phyloP scores from a whole-genome alignment of 1,284 basidiomycete genomes.

The Schizophyllum commune region DNA sequence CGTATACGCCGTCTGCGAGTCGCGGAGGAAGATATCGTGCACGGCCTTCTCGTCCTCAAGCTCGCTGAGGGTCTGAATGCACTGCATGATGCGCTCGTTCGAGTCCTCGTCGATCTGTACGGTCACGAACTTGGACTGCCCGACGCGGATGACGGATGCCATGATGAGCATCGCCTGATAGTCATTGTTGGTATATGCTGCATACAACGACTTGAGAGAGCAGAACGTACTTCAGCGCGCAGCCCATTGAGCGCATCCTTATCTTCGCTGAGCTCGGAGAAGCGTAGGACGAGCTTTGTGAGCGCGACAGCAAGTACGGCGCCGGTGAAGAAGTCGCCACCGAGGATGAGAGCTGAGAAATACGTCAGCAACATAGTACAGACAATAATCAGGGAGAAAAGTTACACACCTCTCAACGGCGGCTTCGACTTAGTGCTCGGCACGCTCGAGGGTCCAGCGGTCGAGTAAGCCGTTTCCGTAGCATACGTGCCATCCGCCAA shows the following conservation, averaged over 20 bases:
- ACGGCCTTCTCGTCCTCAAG: constrained; percentile 56
- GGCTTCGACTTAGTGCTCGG: constrained; percentile 87
- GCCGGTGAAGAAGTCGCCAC: constrained; percentile 97
- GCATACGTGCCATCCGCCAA: constrained; percentile 98
- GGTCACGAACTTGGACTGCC: constrained; percentile 92
- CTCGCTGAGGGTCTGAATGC: constrained; percentile 88
- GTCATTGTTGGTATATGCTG: constrained; percentile 1
- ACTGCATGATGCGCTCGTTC: constrained; percentile 93
- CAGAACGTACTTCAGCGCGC: constrained; percentile 71
- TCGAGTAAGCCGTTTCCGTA: constrained; percentile 89
- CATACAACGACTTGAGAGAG: background rate
- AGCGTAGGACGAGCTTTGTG: constrained; percentile 89
- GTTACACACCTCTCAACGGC: constrained; percentile 63
- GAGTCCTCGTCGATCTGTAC: constrained; percentile 98
- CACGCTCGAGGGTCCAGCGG: constrained; percentile 66
- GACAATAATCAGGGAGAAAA: background rate
- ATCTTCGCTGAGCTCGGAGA: constrained; percentile 57
- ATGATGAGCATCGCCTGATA: constrained; percentile 92
- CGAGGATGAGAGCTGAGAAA: constrained; percentile 71
- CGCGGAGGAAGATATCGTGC: constrained; percentile 85
- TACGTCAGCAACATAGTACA: constrained; percentile 5
- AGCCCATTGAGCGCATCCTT: constrained; percentile 60
- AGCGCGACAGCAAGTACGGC: constrained; percentile 84
- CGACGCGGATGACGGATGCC: constrained; percentile 94
- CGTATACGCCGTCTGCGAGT: constrained; percentile 90